Base-by-base conservation (phyloP, 1,284 basidiomycete genomes). In the Coniferiporia sulphurascens region DNA sequence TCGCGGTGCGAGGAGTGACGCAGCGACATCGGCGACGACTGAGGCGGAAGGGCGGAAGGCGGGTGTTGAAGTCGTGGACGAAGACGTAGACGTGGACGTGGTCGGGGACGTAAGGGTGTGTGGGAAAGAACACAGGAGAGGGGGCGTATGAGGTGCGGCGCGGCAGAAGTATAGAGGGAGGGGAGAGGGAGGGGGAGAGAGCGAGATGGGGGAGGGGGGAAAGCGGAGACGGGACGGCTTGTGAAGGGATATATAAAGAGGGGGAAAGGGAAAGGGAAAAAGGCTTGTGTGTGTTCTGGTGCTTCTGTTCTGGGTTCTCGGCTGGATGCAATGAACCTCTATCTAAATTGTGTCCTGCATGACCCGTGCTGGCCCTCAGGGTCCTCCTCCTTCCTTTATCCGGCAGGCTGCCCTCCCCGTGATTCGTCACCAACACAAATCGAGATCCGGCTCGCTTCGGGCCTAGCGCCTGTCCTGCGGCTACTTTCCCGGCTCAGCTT, bases 1-100 rank as follows among this genome's bases (percentile, higher is more conserved):
- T 85, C 83, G 66, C 85, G 83, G 63, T 83, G 77, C 27, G 27
- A 27, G 45, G 81, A 71, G 68, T 85, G 85, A 69, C 87, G 75
- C 65, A 79, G 77, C 65, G 86, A 80, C 85, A 87, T 87, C 70
- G 71, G 59, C 57, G 65, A 55, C 58, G 48, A 17, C 17, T n/a
- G 48, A 48, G 52, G 52, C 63, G 62, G 69, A 64, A 59, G 64
- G 63, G 63, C 41, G 61, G 44, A 27, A 63, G 65, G 58, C 66
- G 64, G 65, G 67, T n/a, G n/a, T n/a, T n/a, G n/a, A n/a, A n/a
- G n/a, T n/a, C n/a, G n/a, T n/a, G n/a, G n/a, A n/a, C n/a, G n/a
- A n/a, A n/a, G n/a, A n/a, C n/a, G n/a, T n/a, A n/a, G n/a, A n/a
- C n/a, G n/a, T n/a, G n/a, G n/a, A n/a, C n/a, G n/a, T 65, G 65